These are phyloP conservation scores for Diaporthe vaccinii DNA, from an alignment of 2,329 filamentous ascomycete species.

Conservation along the genomic window DNA sequence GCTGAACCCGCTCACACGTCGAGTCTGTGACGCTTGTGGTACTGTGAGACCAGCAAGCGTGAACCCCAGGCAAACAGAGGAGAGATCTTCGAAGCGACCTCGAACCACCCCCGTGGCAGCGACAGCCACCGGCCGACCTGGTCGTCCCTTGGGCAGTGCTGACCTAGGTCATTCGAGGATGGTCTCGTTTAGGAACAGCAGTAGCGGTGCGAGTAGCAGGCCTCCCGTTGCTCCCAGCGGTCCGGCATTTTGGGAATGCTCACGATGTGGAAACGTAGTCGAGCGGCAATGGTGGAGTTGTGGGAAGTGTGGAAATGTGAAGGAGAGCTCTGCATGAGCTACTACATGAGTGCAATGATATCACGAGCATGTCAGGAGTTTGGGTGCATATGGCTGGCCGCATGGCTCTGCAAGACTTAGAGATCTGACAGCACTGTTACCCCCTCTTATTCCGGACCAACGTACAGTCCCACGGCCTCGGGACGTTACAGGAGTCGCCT, in stretches of 20 bases:
- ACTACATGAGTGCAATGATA: constrained; percentile 20
- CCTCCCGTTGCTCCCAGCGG: constrained; percentile 42
- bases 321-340: constrained; percentile 58
- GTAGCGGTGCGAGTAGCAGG: constrained; percentile 35
- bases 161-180: constrained; percentile 39
- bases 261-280: constrained; percentile 64
- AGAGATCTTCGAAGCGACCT: constrained; percentile 37
- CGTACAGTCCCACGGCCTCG: neutral
- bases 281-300: constrained; percentile 71
- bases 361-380: constrained; percentile 17
- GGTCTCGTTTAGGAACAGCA: constrained; percentile 41
- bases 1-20: constrained; percentile 63
- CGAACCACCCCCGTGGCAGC: constrained; percentile 30
- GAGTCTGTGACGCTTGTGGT: constrained; percentile 71
- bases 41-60: constrained; percentile 54
- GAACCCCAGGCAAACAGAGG: constrained; percentile 34
- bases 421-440: neutral
- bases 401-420: neutral
- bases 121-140: neutral
- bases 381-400: neutral
- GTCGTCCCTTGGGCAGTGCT: constrained; percentile 9
- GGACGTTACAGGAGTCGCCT: neutral
- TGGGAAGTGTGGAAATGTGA: constrained; percentile 67
- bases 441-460: neutral
- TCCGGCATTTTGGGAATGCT: constrained; percentile 63